phyloP scores from a whole-genome alignment of 2,329 filamentous ascomycete species.

The Cercospora berteroae region DNA sequence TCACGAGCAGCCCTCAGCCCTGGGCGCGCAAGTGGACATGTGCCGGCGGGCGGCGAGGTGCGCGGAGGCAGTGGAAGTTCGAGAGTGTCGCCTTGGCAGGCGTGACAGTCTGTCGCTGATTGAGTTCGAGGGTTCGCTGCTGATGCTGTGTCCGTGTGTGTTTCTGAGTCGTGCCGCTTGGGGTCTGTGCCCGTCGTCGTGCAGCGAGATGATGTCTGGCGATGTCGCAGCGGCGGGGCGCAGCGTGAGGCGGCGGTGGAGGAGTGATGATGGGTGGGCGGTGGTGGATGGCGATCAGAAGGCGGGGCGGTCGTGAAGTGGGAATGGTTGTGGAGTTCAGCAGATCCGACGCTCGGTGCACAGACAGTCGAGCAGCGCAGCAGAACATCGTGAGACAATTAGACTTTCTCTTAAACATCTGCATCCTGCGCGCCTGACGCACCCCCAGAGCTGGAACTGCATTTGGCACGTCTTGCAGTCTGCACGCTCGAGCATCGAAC shows the following conservation, averaged over 20 bases:
- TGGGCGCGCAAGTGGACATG: background rate
- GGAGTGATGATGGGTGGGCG: background rate
- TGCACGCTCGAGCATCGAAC: background rate
- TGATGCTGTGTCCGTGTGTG: background rate
- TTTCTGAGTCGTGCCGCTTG: background rate
- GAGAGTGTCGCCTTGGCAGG: background rate
- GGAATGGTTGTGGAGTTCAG: background rate
- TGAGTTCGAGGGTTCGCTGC: background rate
- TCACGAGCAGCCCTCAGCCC: conserved; percentile 10
- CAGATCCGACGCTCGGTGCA: background rate
- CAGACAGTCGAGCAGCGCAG: background rate
- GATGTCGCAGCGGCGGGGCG: background rate
- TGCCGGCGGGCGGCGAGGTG: background rate
- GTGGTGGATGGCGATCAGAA: background rate
- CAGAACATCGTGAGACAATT: background rate
- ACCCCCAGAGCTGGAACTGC: background rate
- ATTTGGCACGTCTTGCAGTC: background rate
- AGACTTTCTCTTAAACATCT: background rate
- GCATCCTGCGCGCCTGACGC: background rate
- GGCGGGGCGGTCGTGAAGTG: background rate
- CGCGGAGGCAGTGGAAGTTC: background rate
- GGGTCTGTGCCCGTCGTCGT: background rate
- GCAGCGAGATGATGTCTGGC: background rate
- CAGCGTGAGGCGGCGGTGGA: background rate
- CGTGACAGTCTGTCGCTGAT: background rate